Base-by-base conservation (phyloP, 306 rosid genomes). In the Rosa multiflora region DNA sequence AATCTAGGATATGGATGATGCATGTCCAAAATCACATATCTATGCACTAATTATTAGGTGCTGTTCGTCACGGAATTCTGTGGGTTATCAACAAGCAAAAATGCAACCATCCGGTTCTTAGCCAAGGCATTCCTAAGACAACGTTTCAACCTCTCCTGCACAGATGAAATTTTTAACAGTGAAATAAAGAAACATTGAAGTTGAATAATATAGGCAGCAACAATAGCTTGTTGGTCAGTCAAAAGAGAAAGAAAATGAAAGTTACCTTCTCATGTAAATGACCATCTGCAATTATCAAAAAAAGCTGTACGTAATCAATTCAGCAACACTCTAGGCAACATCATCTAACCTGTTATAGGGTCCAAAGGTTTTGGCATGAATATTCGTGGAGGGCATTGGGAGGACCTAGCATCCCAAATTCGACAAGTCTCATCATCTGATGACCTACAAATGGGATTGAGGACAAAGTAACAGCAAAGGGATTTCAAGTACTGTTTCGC, bases 381-480 rank as follows among this genome's bases (percentile, higher is more conserved):
- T 81, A 93, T 81, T 67, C 93, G 89, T 13, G 91, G 91, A 59
- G 83, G 89, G 78, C 77, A 70, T 47, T 75, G 91, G 69, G 97
- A 88, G 78, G 37, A 79, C 81, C 98, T 88, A 44, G 97, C 98
- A 84, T 93, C 97, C 98, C 98, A 93, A 76, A 93, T 86, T 84
- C 97, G 87, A 85, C 98, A 93, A 67, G 97, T 91, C 82, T 97
- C 98, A 86, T 93, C 98, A 79, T 93, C 98, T 1, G 98, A 93
- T 73, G 98, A 87, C 83, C 98, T 93, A 74, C 74, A 81, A 15
- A 76, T 52, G 67, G 49, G 43, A 78, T 26, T 64, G 73, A 64
- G 17, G 56, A 70, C 69, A 78, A 80, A 72, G 76, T 55, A 66
- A 23, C 20, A 64, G 32, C 48, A 79, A 42, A 40, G 48, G 14